Percentiles rank a stretch among this genome's conserved stretches.
These are phyloP conservation scores for Talaromyces islandicus DNA, from an alignment of 2,329 filamentous ascomycete genomes.

Conservation along the genomic window DNA sequence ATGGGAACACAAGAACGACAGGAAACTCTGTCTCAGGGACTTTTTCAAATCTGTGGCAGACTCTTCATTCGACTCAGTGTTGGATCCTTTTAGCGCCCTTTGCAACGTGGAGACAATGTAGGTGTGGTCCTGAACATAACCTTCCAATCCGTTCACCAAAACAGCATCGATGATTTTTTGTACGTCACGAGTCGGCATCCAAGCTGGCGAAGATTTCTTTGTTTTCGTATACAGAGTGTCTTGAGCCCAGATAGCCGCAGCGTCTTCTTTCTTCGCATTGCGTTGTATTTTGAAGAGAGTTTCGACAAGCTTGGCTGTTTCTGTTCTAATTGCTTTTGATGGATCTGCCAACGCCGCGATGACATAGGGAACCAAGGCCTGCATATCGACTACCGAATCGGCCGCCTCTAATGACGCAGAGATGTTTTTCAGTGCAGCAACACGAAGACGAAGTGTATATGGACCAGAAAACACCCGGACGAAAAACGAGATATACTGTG, in stretches of 20 bases:
- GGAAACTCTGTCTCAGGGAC: conserved; percentile 57
- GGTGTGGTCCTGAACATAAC: conserved; percentile 72
- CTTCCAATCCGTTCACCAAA: conserved; percentile 72
- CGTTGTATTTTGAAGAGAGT: conserved; percentile 50
- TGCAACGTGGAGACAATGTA: conserved; percentile 63
- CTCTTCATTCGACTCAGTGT: conserved; percentile 20
- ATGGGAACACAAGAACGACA: conserved; percentile 70
- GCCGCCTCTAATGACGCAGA: conserved; percentile 50
- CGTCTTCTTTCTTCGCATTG: conserved; percentile 38
- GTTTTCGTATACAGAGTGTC: conserved; percentile 59
- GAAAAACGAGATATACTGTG: conserved; percentile 70
- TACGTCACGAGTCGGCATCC: conserved; percentile 54
- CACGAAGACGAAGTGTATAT: conserved; percentile 62
- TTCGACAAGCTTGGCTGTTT: conserved; percentile 63
- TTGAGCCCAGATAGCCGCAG: conserved; percentile 51
- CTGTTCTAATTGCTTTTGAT: conserved; percentile 68
- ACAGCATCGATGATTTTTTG: conserved; percentile 59
- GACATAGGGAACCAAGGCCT: conserved; percentile 76
- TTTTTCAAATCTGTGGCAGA: conserved; percentile 54
- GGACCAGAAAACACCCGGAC: conserved; percentile 67
- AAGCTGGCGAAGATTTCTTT: conserved; percentile 35
- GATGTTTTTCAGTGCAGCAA: conserved; percentile 62
- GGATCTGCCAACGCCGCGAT: conserved; percentile 69
- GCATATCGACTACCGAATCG: conserved; percentile 58
- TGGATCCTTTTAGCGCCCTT: conserved; percentile 51